phyloP scores from a whole-genome alignment of 2,329 filamentous ascomycete species.

The Aspergillus fructus region DNA sequence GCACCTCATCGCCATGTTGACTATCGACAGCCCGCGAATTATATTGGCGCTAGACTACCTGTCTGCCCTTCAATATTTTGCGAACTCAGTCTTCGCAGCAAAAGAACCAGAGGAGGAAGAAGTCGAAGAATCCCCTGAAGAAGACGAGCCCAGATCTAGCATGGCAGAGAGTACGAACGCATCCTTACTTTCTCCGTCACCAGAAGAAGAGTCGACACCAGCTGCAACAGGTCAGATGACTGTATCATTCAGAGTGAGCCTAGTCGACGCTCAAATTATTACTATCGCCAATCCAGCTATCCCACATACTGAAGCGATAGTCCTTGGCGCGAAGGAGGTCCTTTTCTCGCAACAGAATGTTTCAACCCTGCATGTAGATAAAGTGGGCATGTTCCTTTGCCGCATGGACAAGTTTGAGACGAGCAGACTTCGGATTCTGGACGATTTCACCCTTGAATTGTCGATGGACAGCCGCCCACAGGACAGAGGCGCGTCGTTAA shows the following conservation, averaged over 20 bases:
- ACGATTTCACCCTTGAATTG: slow-evolving; percentile 90
- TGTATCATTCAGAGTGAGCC: slow-evolving; percentile 84
- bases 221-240: slow-evolving; percentile 58
- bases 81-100: slow-evolving; percentile 65
- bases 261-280: slow-evolving; percentile 95
- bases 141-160: slow-evolving; percentile 37
- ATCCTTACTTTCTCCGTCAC: slow-evolving; percentile 21
- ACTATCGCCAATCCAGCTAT: slow-evolving; percentile 92
- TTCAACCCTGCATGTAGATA: slow-evolving; percentile 85
- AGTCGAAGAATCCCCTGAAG: slow-evolving; percentile 36
- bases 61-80: slow-evolving; percentile 82
- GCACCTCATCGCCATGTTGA: slow-evolving; percentile 84
- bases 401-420: slow-evolving; percentile 98
- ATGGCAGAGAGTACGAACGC: slow-evolving; percentile 27
- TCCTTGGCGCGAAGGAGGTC: slow-evolving; percentile 90
- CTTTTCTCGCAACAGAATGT: slow-evolving; percentile 92
- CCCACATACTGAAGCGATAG: slow-evolving; percentile 89
- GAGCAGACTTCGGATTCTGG: slow-evolving; percentile 83
- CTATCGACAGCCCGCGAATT: slow-evolving; percentile 88
- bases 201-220: slow-evolving; percentile 33
- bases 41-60: slow-evolving; percentile 96
- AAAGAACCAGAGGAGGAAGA: slow-evolving; percentile 47
- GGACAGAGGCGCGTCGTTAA: slow-evolving; percentile 60
- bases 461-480: slow-evolving; percentile 75
- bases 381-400: slow-evolving; percentile 97